Evolutionary conservation across 2,329 filamentous ascomycete species (phyloP).

Genomic region (Dactylellina sp.): DNA sequence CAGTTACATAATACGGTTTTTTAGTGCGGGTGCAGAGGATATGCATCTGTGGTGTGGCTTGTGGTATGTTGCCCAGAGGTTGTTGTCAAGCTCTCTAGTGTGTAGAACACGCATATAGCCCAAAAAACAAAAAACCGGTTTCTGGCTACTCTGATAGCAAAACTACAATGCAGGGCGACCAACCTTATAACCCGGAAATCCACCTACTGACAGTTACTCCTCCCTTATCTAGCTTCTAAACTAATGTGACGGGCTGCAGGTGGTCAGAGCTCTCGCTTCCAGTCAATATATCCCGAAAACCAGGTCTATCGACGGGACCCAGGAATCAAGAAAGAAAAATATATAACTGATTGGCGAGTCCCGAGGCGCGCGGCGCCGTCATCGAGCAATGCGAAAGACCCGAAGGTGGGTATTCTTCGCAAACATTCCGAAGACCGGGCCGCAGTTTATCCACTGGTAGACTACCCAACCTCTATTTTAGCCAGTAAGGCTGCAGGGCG

Average conservation of each 20-base stretch:
- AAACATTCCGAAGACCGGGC: constrained; percentile 35
- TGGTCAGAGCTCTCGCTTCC: constrained; percentile 22
- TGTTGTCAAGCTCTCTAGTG: not conserved
- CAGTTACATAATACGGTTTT: constrained; percentile 7
- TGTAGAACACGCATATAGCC: not conserved
- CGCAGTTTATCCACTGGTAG: not conserved
- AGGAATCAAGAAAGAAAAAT: constrained; percentile 8
- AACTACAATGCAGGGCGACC: not conserved
- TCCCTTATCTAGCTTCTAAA: not conserved
- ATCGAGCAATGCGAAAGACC: not conserved
- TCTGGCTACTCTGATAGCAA: not conserved
- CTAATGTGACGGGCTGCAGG: constrained; percentile 1
- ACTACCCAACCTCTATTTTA: constrained; percentile 10
- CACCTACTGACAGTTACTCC: not conserved
- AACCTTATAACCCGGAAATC: not conserved
- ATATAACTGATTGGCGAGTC: not conserved
- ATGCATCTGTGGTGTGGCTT: not conserved
- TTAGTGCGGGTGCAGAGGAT: not conserved
- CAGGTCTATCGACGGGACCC: constrained; percentile 19
- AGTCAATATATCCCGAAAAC: constrained; percentile 20
- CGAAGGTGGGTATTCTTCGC: constrained; percentile 11
- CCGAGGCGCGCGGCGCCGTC: no score
- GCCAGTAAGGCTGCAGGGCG: constrained; percentile 24
- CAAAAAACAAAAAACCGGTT: constrained; percentile 7
- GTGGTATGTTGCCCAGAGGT: not conserved